A percentile compares a stretch with the other conserved stretches of the same genome.
Conservation (phyloP, 441 rosid species). For the Codiaeum variegatum region DNA sequence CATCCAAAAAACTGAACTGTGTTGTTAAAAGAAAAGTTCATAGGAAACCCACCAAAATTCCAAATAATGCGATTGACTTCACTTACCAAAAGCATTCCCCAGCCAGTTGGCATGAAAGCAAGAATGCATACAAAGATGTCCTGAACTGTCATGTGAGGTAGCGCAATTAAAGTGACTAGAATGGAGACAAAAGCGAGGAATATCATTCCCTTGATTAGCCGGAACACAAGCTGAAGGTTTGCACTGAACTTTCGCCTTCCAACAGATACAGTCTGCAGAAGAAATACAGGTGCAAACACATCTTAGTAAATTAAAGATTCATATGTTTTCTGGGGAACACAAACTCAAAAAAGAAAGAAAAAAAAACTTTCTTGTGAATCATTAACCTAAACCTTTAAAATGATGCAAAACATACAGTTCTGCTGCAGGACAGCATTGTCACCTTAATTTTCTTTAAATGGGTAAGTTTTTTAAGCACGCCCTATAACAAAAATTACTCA, state of each 20-base stretch:
- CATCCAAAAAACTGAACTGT: not conserved
- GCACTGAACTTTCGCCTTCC: constrained; percentile 93
- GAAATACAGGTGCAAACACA: not conserved
- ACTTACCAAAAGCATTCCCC: constrained; percentile 97
- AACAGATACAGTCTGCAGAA: constrained; percentile 81
- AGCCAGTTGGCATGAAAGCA: constrained; percentile 99
- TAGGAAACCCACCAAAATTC: not conserved
- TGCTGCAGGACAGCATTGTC: not conserved
- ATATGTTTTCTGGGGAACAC: not conserved
- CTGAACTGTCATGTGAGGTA: constrained; percentile 75
- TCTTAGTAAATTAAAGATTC: no score
- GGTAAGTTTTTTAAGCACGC: not conserved
- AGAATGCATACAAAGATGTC: constrained; percentile 91
- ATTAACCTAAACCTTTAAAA: not conserved
- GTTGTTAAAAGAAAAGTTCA: not conserved
- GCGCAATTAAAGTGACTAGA: constrained; percentile 70
- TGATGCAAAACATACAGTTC: not conserved
- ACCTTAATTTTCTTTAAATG: not conserved
- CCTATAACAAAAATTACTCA: not conserved
- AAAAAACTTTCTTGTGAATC: not conserved
- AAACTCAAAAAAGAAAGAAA: not conserved
- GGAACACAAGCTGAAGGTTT: constrained; percentile 87
- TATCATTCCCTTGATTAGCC: constrained; percentile 93
- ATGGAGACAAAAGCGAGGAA: constrained; percentile 78
- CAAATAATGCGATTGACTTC: not conserved